Evolutionary conservation across 1,284 basidiomycete species (phyloP), one percentile per base, ranked within the genome.

Genomic region (Sporisorium exsertum): DNA sequence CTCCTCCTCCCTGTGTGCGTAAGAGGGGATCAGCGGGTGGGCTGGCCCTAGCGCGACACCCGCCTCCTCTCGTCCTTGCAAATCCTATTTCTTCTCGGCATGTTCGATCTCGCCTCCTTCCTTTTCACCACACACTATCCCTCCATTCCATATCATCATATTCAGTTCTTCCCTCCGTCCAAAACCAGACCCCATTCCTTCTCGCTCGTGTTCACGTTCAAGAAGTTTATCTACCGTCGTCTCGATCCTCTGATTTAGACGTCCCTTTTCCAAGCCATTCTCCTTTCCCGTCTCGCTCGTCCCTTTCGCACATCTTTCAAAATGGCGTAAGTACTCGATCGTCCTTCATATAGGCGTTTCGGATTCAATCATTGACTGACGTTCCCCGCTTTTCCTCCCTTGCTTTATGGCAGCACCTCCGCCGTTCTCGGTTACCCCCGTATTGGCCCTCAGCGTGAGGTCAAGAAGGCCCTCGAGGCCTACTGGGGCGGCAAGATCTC

Each of bases 401-500:
- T 9, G 5, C 20, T n/a, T n/a, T n/a, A n/a, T n/a, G n/a, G 35
- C 58, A 79, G 73, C 70, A 75, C 75, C 61, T 83, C 80, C 67
- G 70, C 82, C 59, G 83, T 84, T 72, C 92, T 98, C 85, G 97
- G 97, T 86, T 98, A 95, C 89, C 96, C 96, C 86, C 93, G 96
- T 86, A 97, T 99, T 87, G 94, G 94, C 88, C 91, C 92, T 69
- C 92, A 94, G 89, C 93, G 95, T 89, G 95, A 98, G 89, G 91
- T 97, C 82, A 99, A 99, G 89, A 99, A 99, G 89, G 95, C 95
- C 32, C 79, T 84, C 52, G 84, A 85, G 81, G 64, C 85, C 53
- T 99, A 98, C 90, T 99, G 97, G 97, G 93, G 90, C 56, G 94
- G 92, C 87, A 99, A 98, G 88, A 89, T 92, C 86, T 90, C 92